phyloP scores from a whole-genome alignment of 495 filamentous ascomycete species.

The Xylaria castorea region DNA sequence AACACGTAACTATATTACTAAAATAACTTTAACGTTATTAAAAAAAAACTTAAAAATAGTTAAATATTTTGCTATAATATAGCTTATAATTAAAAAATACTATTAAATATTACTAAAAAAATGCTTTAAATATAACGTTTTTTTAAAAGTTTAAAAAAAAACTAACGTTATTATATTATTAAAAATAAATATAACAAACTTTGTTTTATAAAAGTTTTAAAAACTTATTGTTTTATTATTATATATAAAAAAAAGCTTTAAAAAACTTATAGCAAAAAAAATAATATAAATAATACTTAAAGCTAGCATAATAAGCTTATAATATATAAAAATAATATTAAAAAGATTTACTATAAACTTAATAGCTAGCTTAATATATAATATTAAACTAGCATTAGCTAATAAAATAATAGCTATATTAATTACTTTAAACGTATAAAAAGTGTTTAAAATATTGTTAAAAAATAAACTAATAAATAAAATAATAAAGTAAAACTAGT shows the following conservation, averaged over 20 bases:
- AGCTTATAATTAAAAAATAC: too few relatives aligned
- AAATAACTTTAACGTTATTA: too few relatives aligned
- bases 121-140: too few relatives aligned
- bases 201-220: not conserved
- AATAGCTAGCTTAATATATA: not conserved
- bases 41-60: too few relatives aligned
- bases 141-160: not conserved
- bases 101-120: too few relatives aligned
- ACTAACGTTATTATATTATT: not conserved
- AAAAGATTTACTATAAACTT: not conserved
- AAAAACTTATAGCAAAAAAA: not conserved
- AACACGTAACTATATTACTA: too few relatives aligned
- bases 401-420: not conserved
- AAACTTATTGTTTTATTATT: not conserved
- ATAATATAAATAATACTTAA: not conserved
- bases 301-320: not conserved
- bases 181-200: not conserved
- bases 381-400: not conserved
- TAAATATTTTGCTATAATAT: too few relatives aligned
- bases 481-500: not conserved
- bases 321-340: not conserved
- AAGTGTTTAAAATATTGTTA: not conserved
- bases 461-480: not conserved
- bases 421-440: not conserved
- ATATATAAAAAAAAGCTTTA: not conserved